Evolutionary conservation across 768 basidiomycete genomes (phyloP).

Genomic region (Pholiota molesta): DNA sequence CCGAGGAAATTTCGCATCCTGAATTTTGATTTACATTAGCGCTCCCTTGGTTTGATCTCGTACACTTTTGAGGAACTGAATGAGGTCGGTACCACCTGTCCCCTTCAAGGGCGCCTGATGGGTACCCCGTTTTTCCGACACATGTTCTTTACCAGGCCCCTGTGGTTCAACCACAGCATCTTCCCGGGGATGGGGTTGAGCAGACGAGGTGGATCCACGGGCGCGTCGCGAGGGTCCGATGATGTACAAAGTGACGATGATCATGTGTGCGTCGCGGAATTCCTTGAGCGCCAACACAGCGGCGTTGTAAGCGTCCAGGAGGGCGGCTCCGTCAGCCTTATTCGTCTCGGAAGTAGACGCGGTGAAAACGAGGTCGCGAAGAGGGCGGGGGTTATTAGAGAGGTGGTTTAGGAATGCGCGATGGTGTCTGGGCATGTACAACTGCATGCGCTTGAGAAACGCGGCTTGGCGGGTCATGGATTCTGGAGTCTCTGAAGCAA

Average conservation of each 20-base stretch:
- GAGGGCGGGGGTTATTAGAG: constrained; percentile 55
- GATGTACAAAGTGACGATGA: constrained; percentile 75
- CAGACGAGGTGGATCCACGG: constrained; percentile 17
- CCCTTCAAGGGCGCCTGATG: constrained; percentile 47
- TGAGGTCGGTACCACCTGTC: constrained; percentile 79
- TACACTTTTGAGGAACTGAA: constrained; percentile 74
- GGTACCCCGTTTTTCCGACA: constrained; percentile 21
- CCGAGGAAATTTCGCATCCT: neutral
- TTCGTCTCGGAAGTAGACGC: constrained; percentile 8
- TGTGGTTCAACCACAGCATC: constrained; percentile 12
- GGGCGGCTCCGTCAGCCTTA: constrained; percentile 15
- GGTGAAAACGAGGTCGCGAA: constrained; percentile 55
- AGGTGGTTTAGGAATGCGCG: constrained; percentile 78
- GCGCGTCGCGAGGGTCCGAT: constrained; percentile 62
- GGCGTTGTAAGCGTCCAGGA: constrained; percentile 62
- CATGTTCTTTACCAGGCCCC: too few relatives aligned
- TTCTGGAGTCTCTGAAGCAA: neutral
- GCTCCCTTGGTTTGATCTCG: constrained; percentile 61
- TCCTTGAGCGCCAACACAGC: constrained; percentile 68
- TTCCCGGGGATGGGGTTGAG: neutral
- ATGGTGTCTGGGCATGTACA: constrained; percentile 84
- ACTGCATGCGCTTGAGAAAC: constrained; percentile 74
- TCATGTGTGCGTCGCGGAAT: constrained; percentile 79
- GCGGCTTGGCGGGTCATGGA: constrained; percentile 24
- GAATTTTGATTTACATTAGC: neutral